A percentile compares a stretch with the other conserved stretches of the same genome.
Conservation (phyloP, 1,284 basidiomycete genomes). For the Cryptococcus sp. region DNA sequence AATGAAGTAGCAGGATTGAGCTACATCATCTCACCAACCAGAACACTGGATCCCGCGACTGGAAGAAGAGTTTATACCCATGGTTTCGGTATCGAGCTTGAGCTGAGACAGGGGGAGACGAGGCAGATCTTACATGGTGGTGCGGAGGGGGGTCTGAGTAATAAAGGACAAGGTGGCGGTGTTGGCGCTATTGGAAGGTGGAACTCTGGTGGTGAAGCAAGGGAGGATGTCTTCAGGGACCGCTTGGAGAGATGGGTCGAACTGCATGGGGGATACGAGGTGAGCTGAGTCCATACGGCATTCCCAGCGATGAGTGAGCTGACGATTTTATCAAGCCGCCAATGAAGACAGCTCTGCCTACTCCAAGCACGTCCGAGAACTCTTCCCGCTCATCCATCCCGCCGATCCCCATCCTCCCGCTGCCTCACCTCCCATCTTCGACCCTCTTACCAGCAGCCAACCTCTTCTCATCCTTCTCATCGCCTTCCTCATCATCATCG, state of each 20-base stretch:
- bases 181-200: conserved; percentile 51
- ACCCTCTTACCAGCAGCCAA: conserved; percentile 34
- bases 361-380: conserved; percentile 36
- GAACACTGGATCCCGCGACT: conserved; percentile 44
- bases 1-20: conserved; percentile 28
- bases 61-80: conserved; percentile 47
- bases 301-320: not conserved
- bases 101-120: conserved; percentile 48
- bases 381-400: conserved; percentile 39
- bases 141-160: conserved; percentile 38
- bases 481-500: conserved; percentile 16
- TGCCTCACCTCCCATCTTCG: conserved; percentile 42
- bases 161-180: conserved; percentile 47
- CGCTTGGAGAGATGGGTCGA: conserved; percentile 50
- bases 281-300: conserved; percentile 10
- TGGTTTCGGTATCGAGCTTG: conserved; percentile 50
- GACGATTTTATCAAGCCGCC: conserved; percentile 10
- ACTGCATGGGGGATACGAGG: conserved; percentile 44
- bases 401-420: conserved; percentile 45
- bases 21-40: conserved; percentile 50
- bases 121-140: conserved; percentile 40
- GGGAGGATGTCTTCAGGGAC: conserved; percentile 41
- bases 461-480: conserved; percentile 29
- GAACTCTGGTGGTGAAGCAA: conserved; percentile 44
- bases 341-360: conserved; percentile 32